These are phyloP conservation scores for Sequoia sempervirens DNA, from an alignment of 75 land plant species.

Conservation along the genomic window DNA sequence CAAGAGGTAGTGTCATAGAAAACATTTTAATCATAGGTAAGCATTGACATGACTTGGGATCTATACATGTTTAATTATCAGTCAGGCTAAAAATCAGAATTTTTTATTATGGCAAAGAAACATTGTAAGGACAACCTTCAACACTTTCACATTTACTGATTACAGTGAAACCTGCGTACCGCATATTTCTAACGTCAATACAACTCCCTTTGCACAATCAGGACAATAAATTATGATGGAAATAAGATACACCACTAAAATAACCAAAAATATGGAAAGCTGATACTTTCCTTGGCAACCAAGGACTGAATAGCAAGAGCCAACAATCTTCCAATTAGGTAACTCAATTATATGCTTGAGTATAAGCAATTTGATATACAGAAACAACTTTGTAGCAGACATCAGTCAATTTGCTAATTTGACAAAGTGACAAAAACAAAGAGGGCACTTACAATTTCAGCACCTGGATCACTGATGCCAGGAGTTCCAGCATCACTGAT, in stretches of 20 bases:
- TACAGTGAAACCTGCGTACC: too few relatives aligned
- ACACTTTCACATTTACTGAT: too few relatives aligned
- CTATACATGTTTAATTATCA: too few relatives aligned
- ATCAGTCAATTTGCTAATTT: neutral
- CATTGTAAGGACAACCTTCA: too few relatives aligned
- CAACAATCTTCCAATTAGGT: neutral
- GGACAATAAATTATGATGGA: neutral
- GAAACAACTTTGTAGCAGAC: neutral
- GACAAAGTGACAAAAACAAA: neutral
- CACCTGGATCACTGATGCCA: constrained; percentile 97
- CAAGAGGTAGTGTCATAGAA: too few relatives aligned
- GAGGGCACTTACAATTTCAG: constrained; percentile 57
- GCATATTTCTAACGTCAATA: neutral
- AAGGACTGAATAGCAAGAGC: neutral
- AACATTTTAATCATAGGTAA: too few relatives aligned
- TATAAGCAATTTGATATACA: neutral
- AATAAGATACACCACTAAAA: neutral
- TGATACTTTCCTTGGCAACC: neutral
- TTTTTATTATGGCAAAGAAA: neutral
- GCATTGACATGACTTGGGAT: too few relatives aligned
- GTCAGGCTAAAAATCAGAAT: too few relatives aligned
- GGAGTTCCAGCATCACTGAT: constrained; percentile 99
- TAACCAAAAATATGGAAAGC: neutral
- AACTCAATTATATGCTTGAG: neutral
- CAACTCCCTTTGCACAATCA: neutral